Base-by-base conservation (phyloP, 805 yeast species). In the Lachancea sp. region DNA sequence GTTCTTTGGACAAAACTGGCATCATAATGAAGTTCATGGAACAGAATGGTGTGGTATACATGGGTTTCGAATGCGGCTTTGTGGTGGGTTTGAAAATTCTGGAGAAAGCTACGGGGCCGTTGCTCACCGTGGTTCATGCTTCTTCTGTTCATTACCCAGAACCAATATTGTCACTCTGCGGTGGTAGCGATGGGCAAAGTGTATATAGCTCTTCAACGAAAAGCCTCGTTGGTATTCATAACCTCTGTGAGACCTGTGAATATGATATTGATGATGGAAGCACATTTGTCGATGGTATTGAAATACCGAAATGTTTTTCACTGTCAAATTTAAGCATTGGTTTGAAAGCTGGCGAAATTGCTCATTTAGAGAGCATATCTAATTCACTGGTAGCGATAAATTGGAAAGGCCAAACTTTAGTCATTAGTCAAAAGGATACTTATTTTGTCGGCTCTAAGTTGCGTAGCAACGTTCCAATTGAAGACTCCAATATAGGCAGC, bases 61-160 rank as follows among this genome's bases (percentile, higher is more conserved):
- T 50, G 29, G 65, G 61, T 1, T 47, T 46, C 38, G 65, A 60
- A 39, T 47, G 57, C 45, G 65, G 65, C 11, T 43, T 50, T 22
- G 45, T 58, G 3, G 41, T 59, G n/a, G 63, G 63, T 3, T 47
- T 60, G 22, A 39, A 40, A 32, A 6, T 52, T 8, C 9, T 16
- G 20, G 22, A 29, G 12, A 20, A 11, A 5, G 24, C 26, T 12
- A 4, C 23, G 6, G 8, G 20, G 4, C 40, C 29, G 5, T 11
- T 7, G 8, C n/a, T 37, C 6, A 50, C 50, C 23, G 28, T 58
- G 13, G 50, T 48, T 2, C 50, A 56, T 40, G 40, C 55, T 5
- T 55, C 61, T 1, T 31, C 46, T 13, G 47, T 42, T 2, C 60
- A 57, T 40, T 57, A 47, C 21, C 63, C 63, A 12, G 47, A 59